These are phyloP conservation scores for Nicotiana attenuata DNA, from an alignment of 257 asterid genomes.

Conservation along the genomic window DNA sequence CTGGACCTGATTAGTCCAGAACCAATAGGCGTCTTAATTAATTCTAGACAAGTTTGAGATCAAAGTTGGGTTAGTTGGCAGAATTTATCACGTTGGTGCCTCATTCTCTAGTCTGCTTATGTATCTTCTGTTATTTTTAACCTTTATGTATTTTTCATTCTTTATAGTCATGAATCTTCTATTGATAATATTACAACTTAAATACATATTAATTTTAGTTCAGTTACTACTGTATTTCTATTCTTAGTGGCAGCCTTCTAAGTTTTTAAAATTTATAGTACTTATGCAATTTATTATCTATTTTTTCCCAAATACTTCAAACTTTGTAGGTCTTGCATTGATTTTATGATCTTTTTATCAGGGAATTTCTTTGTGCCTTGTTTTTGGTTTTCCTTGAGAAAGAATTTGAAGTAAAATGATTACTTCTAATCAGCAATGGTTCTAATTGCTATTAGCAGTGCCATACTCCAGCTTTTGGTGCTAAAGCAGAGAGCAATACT, in stretches of 20 bases:
- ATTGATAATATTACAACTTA: neutral
- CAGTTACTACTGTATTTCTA: neutral
- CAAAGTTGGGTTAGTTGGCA: neutral
- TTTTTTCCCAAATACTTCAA: neutral
- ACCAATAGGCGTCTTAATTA: neutral
- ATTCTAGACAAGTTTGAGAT: neutral
- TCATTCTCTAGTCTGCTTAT: neutral
- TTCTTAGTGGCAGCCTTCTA: neutral
- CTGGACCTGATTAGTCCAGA: neutral
- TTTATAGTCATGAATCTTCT: neutral
- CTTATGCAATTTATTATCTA: neutral
- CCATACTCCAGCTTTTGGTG: neutral
- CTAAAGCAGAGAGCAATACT: neutral
- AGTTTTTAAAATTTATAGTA: neutral
- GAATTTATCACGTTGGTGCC: neutral
- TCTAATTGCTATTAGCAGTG: neutral
- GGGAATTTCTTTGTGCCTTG: neutral
- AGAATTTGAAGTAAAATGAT: neutral
- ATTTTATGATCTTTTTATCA: neutral
- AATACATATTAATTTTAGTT: neutral
- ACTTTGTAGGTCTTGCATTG: neutral
- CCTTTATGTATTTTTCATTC: neutral
- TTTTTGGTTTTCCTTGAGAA: neutral
- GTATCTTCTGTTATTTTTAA: neutral
- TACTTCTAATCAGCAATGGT: neutral